Conservation (phyloP, 805 yeast genomes). For the Vanderwaltozyma tropicalis region DNA sequence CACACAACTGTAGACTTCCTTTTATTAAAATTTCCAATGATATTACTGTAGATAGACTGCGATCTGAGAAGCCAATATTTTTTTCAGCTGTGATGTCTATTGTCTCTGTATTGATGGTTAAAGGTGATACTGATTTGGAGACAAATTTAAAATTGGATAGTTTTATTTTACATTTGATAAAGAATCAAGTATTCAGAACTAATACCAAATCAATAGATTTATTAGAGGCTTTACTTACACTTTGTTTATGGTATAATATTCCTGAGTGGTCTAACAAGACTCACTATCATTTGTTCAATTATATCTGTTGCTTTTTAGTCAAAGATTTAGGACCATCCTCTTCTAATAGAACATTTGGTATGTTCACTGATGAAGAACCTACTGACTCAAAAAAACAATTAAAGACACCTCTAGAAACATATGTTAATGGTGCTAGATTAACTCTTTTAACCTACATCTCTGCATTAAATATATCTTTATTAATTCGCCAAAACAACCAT, state of each 20-base stretch:
- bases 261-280: conserved; percentile 76
- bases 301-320: conserved; percentile 54
- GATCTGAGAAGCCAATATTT: conserved; percentile 46
- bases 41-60: conserved; percentile 37
- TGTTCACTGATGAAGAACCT: conserved; percentile 17
- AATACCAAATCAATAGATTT: conserved; percentile 67
- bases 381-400: conserved; percentile 8
- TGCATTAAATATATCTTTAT: conserved; percentile 53
- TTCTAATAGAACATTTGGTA: conserved; percentile 35
- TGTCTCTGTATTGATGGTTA: conserved; percentile 36
- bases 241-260: conserved; percentile 72
- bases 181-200: conserved; percentile 51
- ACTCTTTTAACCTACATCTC: conserved; percentile 46
- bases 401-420: conserved; percentile 16
- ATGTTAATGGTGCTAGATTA: conserved; percentile 16
- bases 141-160: conserved; percentile 41
- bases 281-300: conserved; percentile 59
- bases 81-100: conserved; percentile 57
- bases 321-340: conserved; percentile 64
- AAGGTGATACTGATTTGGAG: conserved; percentile 28
- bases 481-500: conserved; percentile 51
- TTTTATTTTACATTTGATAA: conserved; percentile 39
- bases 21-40: conserved; percentile 44
- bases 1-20: conserved; percentile 37
- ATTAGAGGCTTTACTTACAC: conserved; percentile 47